Evolutionary conservation across 305 asterid genomes (phyloP).

Genomic region (Solanum hybrid): DNA sequence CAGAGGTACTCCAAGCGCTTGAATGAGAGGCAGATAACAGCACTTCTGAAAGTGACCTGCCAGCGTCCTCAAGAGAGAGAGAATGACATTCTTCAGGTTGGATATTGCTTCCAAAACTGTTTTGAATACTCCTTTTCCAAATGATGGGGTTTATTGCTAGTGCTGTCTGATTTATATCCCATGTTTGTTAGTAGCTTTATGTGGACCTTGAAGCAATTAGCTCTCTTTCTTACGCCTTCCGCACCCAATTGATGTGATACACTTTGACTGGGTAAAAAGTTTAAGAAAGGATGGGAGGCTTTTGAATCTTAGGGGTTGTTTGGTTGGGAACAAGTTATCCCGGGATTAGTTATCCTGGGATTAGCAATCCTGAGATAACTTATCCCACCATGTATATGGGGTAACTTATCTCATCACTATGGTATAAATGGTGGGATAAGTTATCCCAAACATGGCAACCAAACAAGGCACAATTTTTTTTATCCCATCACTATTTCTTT

Average conservation of each 20-base stretch:
- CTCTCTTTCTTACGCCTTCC: background rate
- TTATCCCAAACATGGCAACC: no score
- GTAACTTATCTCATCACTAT: no score
- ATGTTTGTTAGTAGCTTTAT: background rate
- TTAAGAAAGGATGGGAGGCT: background rate
- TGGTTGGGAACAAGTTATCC: no score
- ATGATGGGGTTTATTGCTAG: background rate
- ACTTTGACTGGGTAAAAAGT: background rate
- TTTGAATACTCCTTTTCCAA: background rate
- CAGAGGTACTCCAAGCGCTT: constrained; percentile 87
- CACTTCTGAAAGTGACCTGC: constrained; percentile 82
- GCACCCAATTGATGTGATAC: background rate
- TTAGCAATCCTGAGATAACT: no score
- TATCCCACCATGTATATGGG: no score
- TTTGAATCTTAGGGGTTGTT: background rate
- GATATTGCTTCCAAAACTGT: background rate
- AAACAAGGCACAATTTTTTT: no score
- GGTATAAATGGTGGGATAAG: no score
- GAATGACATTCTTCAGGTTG: constrained; percentile 62
- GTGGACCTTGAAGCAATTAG: background rate
- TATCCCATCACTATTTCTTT: no score
- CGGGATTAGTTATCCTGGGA: no score
- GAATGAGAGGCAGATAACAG: constrained; percentile 85
- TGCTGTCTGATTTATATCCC: background rate
- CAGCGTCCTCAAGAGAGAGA: constrained; percentile 92